phyloP scores from a whole-genome alignment of 75 land plant species.

The Larix kaempferi region DNA sequence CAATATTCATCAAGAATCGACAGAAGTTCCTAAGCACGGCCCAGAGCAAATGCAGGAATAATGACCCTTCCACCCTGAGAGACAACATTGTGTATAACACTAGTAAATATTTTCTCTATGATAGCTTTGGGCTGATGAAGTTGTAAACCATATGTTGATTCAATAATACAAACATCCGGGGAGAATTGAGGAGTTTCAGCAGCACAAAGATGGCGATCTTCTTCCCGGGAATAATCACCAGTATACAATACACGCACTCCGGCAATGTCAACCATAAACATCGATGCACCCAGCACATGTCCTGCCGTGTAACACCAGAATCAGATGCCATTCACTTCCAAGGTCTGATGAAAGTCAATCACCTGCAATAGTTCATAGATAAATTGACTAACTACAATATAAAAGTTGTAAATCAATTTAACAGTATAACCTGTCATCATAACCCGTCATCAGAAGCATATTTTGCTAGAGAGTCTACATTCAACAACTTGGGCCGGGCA shows the following conservation, averaged over 20 bases:
- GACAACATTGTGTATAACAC: slow-evolving; percentile 72
- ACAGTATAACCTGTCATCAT: too few species aligned
- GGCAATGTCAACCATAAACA: slow-evolving; percentile 99
- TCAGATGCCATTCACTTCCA: slow-evolving; percentile 93
- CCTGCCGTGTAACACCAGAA: slow-evolving; percentile 99
- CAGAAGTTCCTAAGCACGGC: slow-evolving; percentile 95
- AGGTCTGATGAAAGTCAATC: slow-evolving; percentile 94
- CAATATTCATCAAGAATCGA: slow-evolving; percentile 96
- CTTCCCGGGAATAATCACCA: slow-evolving; percentile 97
- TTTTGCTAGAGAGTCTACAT: too few species aligned
- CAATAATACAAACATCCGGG: slow-evolving; percentile 98
- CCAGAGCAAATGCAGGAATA: slow-evolving; percentile 97
- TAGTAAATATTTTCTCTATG: slow-evolving; percentile 91
- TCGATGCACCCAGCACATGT: slow-evolving; percentile 97
- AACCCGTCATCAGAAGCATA: background rate
- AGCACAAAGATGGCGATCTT: slow-evolving; percentile 95
- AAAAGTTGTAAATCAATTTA: background rate
- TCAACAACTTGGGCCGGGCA: too few species aligned
- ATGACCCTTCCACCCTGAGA: slow-evolving; percentile 93
- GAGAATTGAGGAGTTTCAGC: slow-evolving; percentile 93
- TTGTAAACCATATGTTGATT: slow-evolving; percentile 97
- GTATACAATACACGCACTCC: slow-evolving; percentile 95
- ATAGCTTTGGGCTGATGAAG: slow-evolving; percentile 81
- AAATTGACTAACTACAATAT: background rate
- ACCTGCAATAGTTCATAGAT: slow-evolving; percentile 54